These are phyloP conservation scores for Polyporus tsugae DNA, from an alignment of 1,284 basidiomycete species.

Conservation along the genomic window DNA sequence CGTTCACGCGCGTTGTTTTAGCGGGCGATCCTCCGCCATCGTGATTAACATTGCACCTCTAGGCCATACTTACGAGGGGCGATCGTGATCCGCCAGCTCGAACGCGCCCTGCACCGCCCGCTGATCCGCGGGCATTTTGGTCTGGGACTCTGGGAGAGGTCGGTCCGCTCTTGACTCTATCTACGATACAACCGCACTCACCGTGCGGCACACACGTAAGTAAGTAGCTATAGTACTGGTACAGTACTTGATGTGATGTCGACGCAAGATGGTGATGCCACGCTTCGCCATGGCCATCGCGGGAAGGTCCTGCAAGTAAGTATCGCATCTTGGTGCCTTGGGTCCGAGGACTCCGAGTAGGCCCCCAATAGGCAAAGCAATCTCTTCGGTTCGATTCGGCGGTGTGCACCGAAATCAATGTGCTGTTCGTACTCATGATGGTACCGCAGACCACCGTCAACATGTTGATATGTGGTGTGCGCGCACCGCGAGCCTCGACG, in stretches of 20 bases:
- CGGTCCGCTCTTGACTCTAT: background rate
- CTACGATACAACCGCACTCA: background rate
- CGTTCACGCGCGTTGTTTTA: background rate
- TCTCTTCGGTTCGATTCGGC: background rate
- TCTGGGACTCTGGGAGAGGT: background rate
- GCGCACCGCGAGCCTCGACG: background rate
- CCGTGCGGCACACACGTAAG: background rate
- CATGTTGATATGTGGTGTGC: background rate
- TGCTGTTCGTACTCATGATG: background rate
- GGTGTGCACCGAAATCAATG: background rate
- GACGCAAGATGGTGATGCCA: constrained; percentile 1
- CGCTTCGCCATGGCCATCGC: background rate
- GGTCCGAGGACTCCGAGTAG: background rate
- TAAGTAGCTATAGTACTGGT: no score
- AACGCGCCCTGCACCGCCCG: background rate
- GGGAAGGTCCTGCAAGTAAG: background rate
- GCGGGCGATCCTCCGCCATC: background rate
- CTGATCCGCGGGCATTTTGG: background rate
- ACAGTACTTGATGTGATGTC: background rate
- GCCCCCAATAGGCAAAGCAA: background rate
- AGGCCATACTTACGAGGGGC: background rate
- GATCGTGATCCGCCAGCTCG: background rate
- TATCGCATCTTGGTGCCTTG: background rate
- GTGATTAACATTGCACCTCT: no score
- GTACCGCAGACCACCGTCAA: background rate